Evolutionary conservation across 176 grass and related monocot genomes (phyloP), one percentile per base, ranked within the genome.

Genomic region (Neostapfia colusana): DNA sequence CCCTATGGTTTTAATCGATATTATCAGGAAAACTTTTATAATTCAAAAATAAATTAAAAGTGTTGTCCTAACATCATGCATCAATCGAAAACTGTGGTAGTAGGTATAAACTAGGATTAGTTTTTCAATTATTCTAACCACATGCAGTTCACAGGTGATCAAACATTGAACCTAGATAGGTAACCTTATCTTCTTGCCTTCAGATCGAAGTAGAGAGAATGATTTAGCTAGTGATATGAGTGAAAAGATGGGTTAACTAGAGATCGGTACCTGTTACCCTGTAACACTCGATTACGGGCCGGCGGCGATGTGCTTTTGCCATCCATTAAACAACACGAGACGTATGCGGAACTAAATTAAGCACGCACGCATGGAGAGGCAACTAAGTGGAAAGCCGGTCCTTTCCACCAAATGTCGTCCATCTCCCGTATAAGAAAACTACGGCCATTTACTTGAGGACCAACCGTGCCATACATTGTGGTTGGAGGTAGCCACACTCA

Each of bases 361-460:
- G 72, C 41, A 51, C n/a, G 46, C 14, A 48, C 58, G 66, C 42
- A 55, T 55, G 44, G 55, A 71, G 31, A 45, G 42, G 12, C 82
- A 55, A 63, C 25, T 71, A 54, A 55, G 82, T 55, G 66, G 66
- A 70, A 77, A 63, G 74, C 10, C 12, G 7, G 17, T 8, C 21
- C 73, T 84, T 84, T 77, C 65, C 73, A 64, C 43, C 65, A 23
- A 61, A 77, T 28, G 65, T 63, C 81, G 51, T 40, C 63, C 63
- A 3, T 1, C 3, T 3, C 31, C 53, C 34, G 28, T 72, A 83
- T 76, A 76, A 76, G 81, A 76, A 76, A 83, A 83, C 72, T 83
- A 76, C 64, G 72, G 72, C 72, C 81, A 69, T 76, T 83, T 76
- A 51, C 61, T 76, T 26, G 28, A 23, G 71, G 49, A 50, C 72